Evolutionary conservation across 139 green algal species (phyloP).

Genomic region (Edaphochlamys debaryana): DNA sequence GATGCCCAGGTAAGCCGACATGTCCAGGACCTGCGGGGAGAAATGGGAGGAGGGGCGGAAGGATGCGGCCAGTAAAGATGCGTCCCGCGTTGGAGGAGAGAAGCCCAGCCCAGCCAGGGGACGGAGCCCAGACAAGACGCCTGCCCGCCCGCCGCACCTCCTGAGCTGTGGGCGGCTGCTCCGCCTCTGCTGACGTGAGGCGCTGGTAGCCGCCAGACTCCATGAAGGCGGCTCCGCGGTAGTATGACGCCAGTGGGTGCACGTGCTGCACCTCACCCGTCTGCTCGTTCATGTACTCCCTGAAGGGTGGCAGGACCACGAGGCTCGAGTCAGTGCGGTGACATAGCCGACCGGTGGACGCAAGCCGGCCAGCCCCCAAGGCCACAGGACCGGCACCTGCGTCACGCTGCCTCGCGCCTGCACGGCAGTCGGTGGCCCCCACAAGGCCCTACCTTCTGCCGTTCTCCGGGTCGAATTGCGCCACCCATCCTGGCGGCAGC

Average conservation of each 20-base stretch:
- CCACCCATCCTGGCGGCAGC: slow-evolving; percentile 53
- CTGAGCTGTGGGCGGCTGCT: slow-evolving; percentile 22
- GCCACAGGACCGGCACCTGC: no score
- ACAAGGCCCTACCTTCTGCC: no score
- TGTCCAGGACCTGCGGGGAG: slow-evolving; percentile 55
- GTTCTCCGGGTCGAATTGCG: slow-evolving; percentile 19
- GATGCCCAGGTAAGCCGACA: slow-evolving; percentile 69
- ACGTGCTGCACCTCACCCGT: slow-evolving; percentile 44
- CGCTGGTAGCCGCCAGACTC: slow-evolving; percentile 38
- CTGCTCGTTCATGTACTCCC: not conserved
- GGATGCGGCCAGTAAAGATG: not conserved
- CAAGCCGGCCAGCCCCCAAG: no score
- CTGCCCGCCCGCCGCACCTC: no score
- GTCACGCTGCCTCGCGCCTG: no score
- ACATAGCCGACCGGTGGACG: no score
- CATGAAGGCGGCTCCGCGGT: slow-evolving; percentile 75
- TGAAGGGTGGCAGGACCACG: no score
- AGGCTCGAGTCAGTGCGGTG: no score
- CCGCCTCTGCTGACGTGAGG: slow-evolving; percentile 32
- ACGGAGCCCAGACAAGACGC: no score
- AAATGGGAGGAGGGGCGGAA: not conserved
- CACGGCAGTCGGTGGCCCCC: no score
- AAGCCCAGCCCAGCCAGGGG: no score
- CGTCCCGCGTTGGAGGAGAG: not conserved
- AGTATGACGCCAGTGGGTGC: slow-evolving; percentile 73